Evolutionary conservation across 2,329 filamentous ascomycete species (phyloP), one percentile per base, ranked within the genome.

Genomic region (Ustulina deusta): DNA sequence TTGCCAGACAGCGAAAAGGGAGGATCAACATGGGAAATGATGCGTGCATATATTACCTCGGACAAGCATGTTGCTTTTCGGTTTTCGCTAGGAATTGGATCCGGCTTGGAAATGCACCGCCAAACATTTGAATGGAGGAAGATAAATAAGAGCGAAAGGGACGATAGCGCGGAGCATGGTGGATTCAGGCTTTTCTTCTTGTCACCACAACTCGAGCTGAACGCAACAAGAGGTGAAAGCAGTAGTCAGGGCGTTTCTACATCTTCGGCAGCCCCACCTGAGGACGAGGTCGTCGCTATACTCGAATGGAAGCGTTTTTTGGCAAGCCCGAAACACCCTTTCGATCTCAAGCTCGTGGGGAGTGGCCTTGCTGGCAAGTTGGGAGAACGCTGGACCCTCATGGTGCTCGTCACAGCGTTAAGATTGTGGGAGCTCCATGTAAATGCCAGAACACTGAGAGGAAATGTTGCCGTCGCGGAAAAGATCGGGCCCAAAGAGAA

Each of bases 111-210:
- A 20, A 15, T 70, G 51, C 46, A 49, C 13, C 69, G 72, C 32
- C 65, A 65, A 52, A 32, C 46, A 34, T 74, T 74, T 52, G 70
- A 74, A 60, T 73, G 71, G 69, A 63, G 65, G 27, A 69, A 66
- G 22, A 63, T 72, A 15, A 63, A 55, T 7, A 70, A 70, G 63
- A 54, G 56, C 15, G 63, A 66, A 27, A 46, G 29, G 44, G 65
- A 60, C 32, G 67, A 70, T 2, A 61, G 32, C 2, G 65, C 58
- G 13, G 27, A 61, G 17, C 15, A 66, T 20, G 67, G 67, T 9
- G 69, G 67, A 5, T 71, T 68, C 60, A 65, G 58, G 34, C 64
- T 69, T 13, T 34, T 66, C 11, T 34, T 40, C 5, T 20, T 66
- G 17, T 9, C 49, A 6, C 9, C 38, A 15, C 2, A 22, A 1